Evolutionary conservation across 139 green algal species (phyloP).

Genomic region (Trebouxia sp.): DNA sequence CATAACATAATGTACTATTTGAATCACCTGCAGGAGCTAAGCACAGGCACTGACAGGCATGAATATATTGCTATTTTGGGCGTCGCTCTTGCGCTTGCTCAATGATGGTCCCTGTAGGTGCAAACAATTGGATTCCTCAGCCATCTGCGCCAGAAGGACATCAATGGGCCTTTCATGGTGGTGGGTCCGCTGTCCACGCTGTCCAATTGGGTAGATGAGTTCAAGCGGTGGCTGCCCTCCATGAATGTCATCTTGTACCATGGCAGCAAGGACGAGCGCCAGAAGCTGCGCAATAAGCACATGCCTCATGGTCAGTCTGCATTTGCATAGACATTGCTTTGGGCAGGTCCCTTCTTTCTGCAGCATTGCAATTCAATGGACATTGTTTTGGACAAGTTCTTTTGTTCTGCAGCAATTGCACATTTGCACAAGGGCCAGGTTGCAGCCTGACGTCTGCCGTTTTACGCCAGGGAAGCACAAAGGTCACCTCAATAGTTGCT

Average conservation of each 20-base stretch:
- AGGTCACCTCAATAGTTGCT: no score
- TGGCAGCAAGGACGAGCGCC: conserved; percentile 74
- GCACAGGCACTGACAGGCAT: background rate
- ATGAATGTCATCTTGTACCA: conserved; percentile 93
- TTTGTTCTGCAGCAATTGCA: no score
- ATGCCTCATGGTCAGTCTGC: conserved; percentile 34
- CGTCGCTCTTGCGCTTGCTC: background rate
- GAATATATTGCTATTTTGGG: background rate
- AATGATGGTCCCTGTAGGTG: conserved; percentile 52
- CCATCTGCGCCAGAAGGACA: conserved; percentile 75
- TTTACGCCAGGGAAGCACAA: no score
- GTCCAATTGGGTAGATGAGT: conserved; percentile 93
- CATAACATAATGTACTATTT: background rate
- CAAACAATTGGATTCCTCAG: conserved; percentile 96
- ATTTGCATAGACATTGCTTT: no score
- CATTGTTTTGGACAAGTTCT: no score
- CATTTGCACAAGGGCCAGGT: no score
- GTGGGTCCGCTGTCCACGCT: conserved; percentile 92
- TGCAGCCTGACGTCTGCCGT: no score
- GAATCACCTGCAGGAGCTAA: background rate
- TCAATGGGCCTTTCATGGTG: conserved; percentile 84
- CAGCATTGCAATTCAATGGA: no score
- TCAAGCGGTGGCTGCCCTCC: conserved; percentile 83
- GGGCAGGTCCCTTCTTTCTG: no score
- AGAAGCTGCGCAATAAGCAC: conserved; percentile 54